Conservation (phyloP, 1,284 basidiomycete genomes). For the Trichosporon ovoides region DNA sequence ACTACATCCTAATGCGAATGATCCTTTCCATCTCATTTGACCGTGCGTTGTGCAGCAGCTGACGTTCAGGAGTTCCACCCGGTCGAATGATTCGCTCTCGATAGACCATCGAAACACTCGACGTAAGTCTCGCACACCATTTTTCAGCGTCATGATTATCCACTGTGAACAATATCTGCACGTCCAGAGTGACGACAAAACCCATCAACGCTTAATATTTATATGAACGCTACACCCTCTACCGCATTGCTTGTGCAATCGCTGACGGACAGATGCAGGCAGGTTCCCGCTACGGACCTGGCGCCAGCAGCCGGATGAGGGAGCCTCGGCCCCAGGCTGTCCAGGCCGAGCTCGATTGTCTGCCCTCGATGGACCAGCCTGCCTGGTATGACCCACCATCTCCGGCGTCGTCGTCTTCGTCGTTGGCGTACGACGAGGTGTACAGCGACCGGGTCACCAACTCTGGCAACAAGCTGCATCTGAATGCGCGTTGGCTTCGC, state of each 20-base stretch:
- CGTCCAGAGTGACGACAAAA: slow-evolving; percentile 24
- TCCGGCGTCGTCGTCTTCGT: slow-evolving; percentile 27
- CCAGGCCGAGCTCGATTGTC: slow-evolving; percentile 29
- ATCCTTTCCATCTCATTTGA: slow-evolving; percentile 8
- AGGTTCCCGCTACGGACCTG: slow-evolving; percentile 1
- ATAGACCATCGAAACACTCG: not conserved
- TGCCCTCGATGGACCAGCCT: slow-evolving; percentile 39
- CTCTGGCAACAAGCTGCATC: slow-evolving; percentile 43
- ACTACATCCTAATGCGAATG: slow-evolving; percentile 42
- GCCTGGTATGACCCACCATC: slow-evolving; percentile 37
- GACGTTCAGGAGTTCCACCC: not conserved
- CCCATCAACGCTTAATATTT: slow-evolving; percentile 23
- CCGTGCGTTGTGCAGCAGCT: not conserved
- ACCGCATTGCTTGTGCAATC: not conserved
- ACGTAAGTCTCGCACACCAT: slow-evolving; percentile 6
- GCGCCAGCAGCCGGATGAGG: slow-evolving; percentile 1
- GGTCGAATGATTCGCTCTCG: not conserved
- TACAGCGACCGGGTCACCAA: slow-evolving; percentile 33
- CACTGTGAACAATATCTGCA: slow-evolving; percentile 28
- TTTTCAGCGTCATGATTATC: slow-evolving; percentile 14
- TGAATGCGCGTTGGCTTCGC: slow-evolving; percentile 39
- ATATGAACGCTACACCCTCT: slow-evolving; percentile 9
- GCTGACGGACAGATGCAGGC: slow-evolving; percentile 9
- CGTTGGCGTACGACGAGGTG: slow-evolving; percentile 20
- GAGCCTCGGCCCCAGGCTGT: slow-evolving; percentile 1